Base-by-base conservation (phyloP, 108 stramenopile species). In the Fistulifera solaris region DNA sequence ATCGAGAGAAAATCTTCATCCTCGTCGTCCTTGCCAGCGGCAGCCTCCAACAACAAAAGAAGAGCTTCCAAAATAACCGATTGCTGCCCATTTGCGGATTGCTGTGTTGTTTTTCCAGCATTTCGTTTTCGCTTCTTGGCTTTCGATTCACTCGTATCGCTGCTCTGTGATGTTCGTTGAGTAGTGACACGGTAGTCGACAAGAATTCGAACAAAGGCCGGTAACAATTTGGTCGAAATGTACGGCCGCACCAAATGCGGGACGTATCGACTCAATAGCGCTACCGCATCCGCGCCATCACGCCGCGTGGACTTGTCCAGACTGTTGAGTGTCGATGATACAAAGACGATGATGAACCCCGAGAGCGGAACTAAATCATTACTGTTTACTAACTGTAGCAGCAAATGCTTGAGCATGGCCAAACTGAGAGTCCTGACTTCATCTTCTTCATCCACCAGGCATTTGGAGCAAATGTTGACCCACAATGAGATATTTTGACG, bases 271-370 rank as follows among this genome's bases (percentile, higher is more conserved):
- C 72, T 60, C 57, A 90, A 19, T 35, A 80, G 56, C 10, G 70
- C 61, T 7, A 82, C 66, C 17, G 65, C 50, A 19, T 58, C 64
- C 18, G 66, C 71, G 0, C 85, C 89, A 49, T 85, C 79, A 22
- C 70, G 52, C 27, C 85, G 67, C 19, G 74, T 72, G 15, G 42
- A 46, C 25, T 59, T 59, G 65, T 91, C 89, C 27, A 91, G 59
- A 68, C 85, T 83, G 49, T 87, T 79, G 56, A 91, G 54, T 35
- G 89, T 81, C 45, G 83, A 87, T 7, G 75, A 66, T 8, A 79
- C 61, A 47, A 79, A 78, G 0, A 85, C 85, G 28, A 77, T 63
- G 0, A 83, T 28, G 16, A 91, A 48, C 22, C 76, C 63, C 5
- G 79, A 52, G 48, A 86, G 87, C 48, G 89, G 89, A 22, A 46